Evolutionary conservation across 768 basidiomycete genomes (phyloP).

Genomic region (Boletus tylopilopsis): DNA sequence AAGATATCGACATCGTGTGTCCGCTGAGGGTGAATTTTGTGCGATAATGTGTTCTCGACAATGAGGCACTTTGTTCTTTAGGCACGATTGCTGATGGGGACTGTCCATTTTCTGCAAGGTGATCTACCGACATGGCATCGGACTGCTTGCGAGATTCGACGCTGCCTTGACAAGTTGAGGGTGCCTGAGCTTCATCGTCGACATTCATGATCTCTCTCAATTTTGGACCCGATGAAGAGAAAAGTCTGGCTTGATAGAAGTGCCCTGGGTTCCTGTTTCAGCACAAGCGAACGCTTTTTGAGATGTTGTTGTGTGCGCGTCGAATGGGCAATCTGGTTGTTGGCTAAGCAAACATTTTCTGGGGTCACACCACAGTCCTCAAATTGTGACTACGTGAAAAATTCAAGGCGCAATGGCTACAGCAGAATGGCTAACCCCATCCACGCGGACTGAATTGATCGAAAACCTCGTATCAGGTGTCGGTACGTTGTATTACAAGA

Average conservation of each 20-base stretch:
- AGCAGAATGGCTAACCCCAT: conserved; percentile 68
- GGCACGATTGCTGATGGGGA: background rate
- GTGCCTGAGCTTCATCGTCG: conserved; percentile 4
- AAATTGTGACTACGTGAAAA: conserved; percentile 8
- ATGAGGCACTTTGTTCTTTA: conserved; percentile 5
- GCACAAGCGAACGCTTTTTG: background rate
- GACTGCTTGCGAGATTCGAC: conserved; percentile 4
- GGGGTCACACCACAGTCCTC: conserved; percentile 3
- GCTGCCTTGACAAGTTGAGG: background rate
- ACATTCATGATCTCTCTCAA: conserved; percentile 12
- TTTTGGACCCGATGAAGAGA: background rate
- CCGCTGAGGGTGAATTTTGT: conserved; percentile 66
- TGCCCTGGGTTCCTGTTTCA: background rate
- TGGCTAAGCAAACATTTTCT: too few species aligned
- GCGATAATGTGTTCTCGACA: conserved; percentile 47
- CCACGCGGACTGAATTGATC: conserved; percentile 80
- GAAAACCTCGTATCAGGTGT: conserved; percentile 90
- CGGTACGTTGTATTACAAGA: conserved; percentile 45
- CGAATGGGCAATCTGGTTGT: too few species aligned
- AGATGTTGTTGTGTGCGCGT: too few species aligned
- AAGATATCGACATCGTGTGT: conserved; percentile 79
- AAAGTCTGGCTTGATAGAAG: background rate
- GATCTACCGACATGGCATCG: conserved; percentile 10
- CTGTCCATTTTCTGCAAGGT: background rate
- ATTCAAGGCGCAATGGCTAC: conserved; percentile 28